Evolutionary conservation across 441 rosid species (phyloP), one percentile per base, ranked within the genome.

Genomic region (Erodium trifolium): DNA sequence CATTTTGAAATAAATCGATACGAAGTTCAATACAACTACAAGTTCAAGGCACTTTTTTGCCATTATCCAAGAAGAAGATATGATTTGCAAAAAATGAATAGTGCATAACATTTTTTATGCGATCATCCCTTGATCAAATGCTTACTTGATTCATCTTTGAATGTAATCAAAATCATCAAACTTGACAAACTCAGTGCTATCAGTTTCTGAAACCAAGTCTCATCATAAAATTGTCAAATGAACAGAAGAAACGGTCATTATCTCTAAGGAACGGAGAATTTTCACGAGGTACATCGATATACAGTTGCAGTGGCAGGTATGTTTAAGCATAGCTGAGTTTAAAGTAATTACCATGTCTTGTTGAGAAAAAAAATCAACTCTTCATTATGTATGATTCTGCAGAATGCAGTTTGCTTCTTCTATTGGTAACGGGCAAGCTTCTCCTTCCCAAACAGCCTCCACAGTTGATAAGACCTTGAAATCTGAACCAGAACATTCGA

Each of bases 281-380:
- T 73, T 72, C 88, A 67, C 77, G 72, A 73, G 68, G 75, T 65
- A 79, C 86, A 17, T 83, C 89, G 14, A 49, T 86, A 66, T 81
- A 82, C 70, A 88, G 81, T 77, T 90, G 70, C 41, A 81, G 79
- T 79, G 76, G 81, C 80, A 84, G 99, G 99, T 91, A 87, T 69
- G 63, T 29, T 3, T 43, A 11, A 60, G 18, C 59, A 37, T 37
- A 37, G 8, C 41, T 37, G 63, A 70, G 49, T 63, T n/a, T 12
- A 18, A 27, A 31, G 14, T 13, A 65, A 0, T 66, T 67, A 29
- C 62, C 13, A 2, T 53, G 13, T 70, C 67, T 19, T 51, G 47
- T 59, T 73, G 39, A 77, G 77, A 65, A 2, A 67, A 45, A 45
- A 12, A 10, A 11, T 64, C 13, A 45, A 45, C 4, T 45, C 51